A percentile compares a stretch with the other conserved stretches of the same genome.
Evolutionary conservation across 768 basidiomycete species (phyloP).

Genomic region (Trametes cubensis): DNA sequence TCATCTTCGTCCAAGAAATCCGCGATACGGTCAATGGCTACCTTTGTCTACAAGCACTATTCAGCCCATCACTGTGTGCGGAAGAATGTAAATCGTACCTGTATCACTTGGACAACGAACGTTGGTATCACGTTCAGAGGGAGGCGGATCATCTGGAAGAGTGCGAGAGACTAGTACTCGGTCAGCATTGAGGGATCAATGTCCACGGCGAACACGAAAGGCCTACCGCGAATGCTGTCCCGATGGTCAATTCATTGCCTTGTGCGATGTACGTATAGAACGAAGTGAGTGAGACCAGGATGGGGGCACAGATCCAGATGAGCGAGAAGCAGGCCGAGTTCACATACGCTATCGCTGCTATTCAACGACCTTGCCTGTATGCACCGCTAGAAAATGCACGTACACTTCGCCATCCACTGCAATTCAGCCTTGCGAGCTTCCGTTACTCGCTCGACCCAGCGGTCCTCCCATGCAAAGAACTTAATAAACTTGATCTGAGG

Average conservation of each 20-base stretch:
- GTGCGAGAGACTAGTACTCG: slow-evolving; percentile 59
- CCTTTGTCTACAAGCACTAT: slow-evolving; percentile 44
- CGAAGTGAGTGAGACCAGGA: slow-evolving; percentile 77
- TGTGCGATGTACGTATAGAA: slow-evolving; percentile 75
- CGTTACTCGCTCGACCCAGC: slow-evolving; percentile 69
- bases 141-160: slow-evolving; percentile 82
- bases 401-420: slow-evolving; percentile 75
- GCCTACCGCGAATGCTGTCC: slow-evolving; percentile 81
- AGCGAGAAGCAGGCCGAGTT: slow-evolving; percentile 73
- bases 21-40: slow-evolving; percentile 62
- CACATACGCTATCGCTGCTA: slow-evolving; percentile 52
- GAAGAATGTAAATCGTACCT: slow-evolving; percentile 34
- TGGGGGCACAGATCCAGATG: slow-evolving; percentile 77
- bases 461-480: slow-evolving; percentile 81
- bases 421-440: slow-evolving; percentile 72
- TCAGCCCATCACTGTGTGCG: slow-evolving; percentile 1
- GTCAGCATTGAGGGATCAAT: too few species aligned
- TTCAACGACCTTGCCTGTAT: neutral
- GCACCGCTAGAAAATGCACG: neutral
- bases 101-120: slow-evolving; percentile 78
- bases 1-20: slow-evolving; percentile 65
- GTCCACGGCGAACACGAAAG: neutral
- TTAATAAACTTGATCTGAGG: slow-evolving; percentile 72
- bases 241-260: slow-evolving; percentile 74
- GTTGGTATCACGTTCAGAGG: slow-evolving; percentile 82